These are phyloP conservation scores for Leccinellum luteum DNA, from an alignment of 768 basidiomycete genomes.

Conservation along the genomic window DNA sequence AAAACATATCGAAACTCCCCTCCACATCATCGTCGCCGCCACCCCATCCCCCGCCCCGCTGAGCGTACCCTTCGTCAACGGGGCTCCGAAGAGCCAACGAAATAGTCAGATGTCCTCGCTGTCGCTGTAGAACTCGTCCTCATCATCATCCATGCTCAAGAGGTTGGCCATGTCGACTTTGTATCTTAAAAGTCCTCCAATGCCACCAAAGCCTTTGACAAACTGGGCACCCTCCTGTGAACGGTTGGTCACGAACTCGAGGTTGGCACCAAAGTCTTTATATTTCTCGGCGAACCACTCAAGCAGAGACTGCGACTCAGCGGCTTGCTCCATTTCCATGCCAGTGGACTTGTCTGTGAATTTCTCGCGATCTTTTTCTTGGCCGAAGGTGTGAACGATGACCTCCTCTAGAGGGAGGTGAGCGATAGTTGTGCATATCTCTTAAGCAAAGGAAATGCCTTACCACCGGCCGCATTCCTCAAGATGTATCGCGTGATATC, in stretches of 20 bases:
- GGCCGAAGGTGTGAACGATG: slow-evolving; percentile 76
- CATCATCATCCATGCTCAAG: slow-evolving; percentile 66
- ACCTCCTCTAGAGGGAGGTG: slow-evolving; percentile 62
- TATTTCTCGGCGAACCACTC: slow-evolving; percentile 99
- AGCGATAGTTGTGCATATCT: not conserved
- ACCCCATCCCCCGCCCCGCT: slow-evolving; percentile 53
- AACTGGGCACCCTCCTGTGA: slow-evolving; percentile 98
- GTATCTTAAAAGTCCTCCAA: slow-evolving; percentile 93
- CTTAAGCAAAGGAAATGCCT: slow-evolving; percentile 14
- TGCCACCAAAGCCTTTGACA: slow-evolving; percentile 98
- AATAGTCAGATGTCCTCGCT: slow-evolving; percentile 81
- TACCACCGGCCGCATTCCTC: slow-evolving; percentile 90
- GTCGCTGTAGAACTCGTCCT: slow-evolving; percentile 82
- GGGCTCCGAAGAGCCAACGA: slow-evolving; percentile 86
- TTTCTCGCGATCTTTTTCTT: slow-evolving; percentile 91
- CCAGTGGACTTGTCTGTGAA: slow-evolving; percentile 95
- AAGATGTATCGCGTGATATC: slow-evolving; percentile 86
- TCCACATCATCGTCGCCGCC: slow-evolving; percentile 2
- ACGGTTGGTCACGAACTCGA: slow-evolving; percentile 94
- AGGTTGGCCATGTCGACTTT: slow-evolving; percentile 95
- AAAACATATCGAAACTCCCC: slow-evolving; percentile 5
- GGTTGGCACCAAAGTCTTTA: slow-evolving; percentile 93
- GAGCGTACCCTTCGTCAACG: slow-evolving; percentile 59
- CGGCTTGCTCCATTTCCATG: slow-evolving; percentile 88
- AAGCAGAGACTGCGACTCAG: slow-evolving; percentile 82